Conservation (phyloP, 352 stramenopile genomes). For the Thraustochytrium striatum region DNA sequence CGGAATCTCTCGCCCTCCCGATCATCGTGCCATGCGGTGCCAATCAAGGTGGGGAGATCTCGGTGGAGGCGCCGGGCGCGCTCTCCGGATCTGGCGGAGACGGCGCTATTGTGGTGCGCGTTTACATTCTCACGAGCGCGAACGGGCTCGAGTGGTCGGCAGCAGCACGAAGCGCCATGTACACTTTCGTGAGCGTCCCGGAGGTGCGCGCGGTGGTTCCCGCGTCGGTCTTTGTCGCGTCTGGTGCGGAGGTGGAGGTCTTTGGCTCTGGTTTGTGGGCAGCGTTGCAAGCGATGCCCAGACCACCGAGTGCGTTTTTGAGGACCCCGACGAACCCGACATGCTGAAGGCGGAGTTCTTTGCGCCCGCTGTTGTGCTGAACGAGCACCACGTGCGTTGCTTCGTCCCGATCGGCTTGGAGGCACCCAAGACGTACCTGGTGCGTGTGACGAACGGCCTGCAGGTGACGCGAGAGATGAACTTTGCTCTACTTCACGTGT, state of each 20-base stretch:
- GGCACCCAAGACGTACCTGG: neutral
- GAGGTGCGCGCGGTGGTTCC: slow-evolving; percentile 50
- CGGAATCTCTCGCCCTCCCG: too few species aligned
- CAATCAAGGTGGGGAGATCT: too few species aligned
- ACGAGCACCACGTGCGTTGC: slow-evolving; percentile 51
- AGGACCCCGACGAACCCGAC: slow-evolving; percentile 7
- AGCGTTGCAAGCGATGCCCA: neutral
- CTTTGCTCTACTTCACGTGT: neutral
- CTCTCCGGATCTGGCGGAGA: too few species aligned
- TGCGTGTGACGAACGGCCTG: neutral
- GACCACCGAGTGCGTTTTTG: slow-evolving; percentile 61
- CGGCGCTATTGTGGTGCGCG: too few species aligned
- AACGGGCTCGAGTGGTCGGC: neutral
- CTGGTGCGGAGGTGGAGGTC: slow-evolving; percentile 48
- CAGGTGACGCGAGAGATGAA: neutral
- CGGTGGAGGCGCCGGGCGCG: too few species aligned
- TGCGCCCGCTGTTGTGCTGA: slow-evolving; percentile 39
- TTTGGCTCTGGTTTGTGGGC: slow-evolving; percentile 47
- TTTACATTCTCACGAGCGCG: too few species aligned
- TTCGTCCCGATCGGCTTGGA: slow-evolving; percentile 20
- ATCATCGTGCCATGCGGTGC: too few species aligned
- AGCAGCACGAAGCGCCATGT: neutral
- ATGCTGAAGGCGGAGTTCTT: neutral
- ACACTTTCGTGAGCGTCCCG: neutral
- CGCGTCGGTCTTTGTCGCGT: slow-evolving; percentile 13